Conservation (phyloP, 495 filamentous ascomycete genomes). For the Hyphodiscus hymeniophilus region DNA sequence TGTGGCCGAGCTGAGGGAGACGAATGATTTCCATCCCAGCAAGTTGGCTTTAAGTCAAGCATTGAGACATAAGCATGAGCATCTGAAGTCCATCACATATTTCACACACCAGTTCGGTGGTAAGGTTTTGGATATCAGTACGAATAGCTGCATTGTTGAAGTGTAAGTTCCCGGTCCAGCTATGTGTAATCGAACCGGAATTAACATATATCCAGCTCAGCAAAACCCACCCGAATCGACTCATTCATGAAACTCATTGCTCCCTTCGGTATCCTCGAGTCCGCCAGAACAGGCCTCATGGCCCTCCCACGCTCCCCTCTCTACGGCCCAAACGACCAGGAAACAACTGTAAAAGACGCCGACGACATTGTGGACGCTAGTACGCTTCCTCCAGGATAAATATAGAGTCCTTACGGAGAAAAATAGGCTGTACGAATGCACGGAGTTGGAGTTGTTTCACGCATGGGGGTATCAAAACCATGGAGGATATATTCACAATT, state of each 20-base stretch:
- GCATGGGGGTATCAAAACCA: background rate
- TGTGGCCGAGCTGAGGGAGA: slow-evolving; percentile 20
- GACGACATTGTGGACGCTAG: slow-evolving; percentile 89
- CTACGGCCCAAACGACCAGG: slow-evolving; percentile 56
- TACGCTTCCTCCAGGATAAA: slow-evolving; percentile 85
- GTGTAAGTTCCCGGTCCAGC: slow-evolving; percentile 51
- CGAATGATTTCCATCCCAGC: slow-evolving; percentile 75
- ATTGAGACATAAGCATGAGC: slow-evolving; percentile 91
- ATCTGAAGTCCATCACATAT: slow-evolving; percentile 88
- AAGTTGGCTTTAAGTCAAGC: slow-evolving; percentile 79
- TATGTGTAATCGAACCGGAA: background rate
- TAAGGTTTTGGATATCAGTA: slow-evolving; percentile 95
- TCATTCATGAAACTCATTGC: slow-evolving; percentile 93
- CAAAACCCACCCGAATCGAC: slow-evolving; percentile 89
- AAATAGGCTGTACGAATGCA: slow-evolving; percentile 2
- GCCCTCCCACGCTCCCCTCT: slow-evolving; percentile 90
- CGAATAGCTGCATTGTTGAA: slow-evolving; percentile 96
- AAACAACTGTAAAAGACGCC: slow-evolving; percentile 65
- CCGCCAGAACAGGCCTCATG: slow-evolving; percentile 90
- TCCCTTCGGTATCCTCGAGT: slow-evolving; percentile 96
- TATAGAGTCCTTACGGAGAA: slow-evolving; percentile 14
- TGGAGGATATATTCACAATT: background rate
- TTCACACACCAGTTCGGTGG: slow-evolving; percentile 96
- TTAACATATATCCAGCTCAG: slow-evolving; percentile 49
- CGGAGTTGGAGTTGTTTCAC: slow-evolving; percentile 15